phyloP scores from a whole-genome alignment of 2,329 filamentous ascomycete genomes.

The Alternaria ventricosa region DNA sequence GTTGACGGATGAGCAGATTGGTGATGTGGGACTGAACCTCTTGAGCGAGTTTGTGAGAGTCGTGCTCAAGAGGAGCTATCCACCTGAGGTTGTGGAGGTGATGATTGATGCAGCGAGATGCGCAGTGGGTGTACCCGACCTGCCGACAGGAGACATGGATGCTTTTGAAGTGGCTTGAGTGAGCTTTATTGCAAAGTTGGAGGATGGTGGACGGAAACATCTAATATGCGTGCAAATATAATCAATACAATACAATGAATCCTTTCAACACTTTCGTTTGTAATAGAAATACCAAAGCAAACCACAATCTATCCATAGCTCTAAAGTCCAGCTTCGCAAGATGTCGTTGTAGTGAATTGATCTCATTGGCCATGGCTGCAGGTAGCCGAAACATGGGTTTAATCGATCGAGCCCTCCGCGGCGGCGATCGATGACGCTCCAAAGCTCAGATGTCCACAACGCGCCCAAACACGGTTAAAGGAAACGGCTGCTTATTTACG shows the following conservation, averaged over 20 bases:
- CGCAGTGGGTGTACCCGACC: conserved; percentile 31
- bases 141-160: conserved; percentile 41
- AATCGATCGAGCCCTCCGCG: conserved; percentile 1
- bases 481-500: neutral
- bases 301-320: neutral
- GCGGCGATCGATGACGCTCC: conserved; percentile 17
- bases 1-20: conserved; percentile 29
- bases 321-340: neutral
- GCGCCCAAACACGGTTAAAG: conserved; percentile 8
- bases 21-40: conserved; percentile 33
- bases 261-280: neutral
- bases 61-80: conserved; percentile 29
- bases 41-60: conserved; percentile 44
- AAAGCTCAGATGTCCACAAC: conserved; percentile 4
- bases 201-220: neutral
- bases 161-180: conserved; percentile 30
- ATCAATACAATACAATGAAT: neutral
- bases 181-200: neutral
- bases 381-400: neutral
- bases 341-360: neutral
- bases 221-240: neutral
- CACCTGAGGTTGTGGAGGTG: conserved; percentile 33
- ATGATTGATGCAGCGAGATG: conserved; percentile 38
- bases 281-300: neutral
- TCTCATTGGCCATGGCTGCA: neutral